Evolutionary conservation across 129 eudicot genomes (phyloP).

Genomic region (Silybum marianum): DNA sequence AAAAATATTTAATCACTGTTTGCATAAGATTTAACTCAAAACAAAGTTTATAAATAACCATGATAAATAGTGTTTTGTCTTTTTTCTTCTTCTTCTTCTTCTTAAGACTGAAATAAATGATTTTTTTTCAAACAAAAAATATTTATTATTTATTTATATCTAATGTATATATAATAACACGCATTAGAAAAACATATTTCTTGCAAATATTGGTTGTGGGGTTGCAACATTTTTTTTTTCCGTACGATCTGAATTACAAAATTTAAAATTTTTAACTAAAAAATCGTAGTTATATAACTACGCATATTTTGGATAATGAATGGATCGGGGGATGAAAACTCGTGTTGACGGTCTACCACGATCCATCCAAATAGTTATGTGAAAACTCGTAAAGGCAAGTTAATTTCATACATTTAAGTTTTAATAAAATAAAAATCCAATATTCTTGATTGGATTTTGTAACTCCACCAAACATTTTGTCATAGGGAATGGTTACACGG

Average conservation of each 20-base stretch:
- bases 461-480: not conserved
- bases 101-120: not conserved
- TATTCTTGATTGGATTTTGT: not conserved
- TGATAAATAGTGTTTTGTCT: not conserved
- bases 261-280: not conserved
- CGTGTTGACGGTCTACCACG: constrained; percentile 26
- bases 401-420: constrained; percentile 11
- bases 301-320: not conserved
- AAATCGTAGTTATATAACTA: not conserved
- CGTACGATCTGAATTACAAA: not conserved
- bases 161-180: not conserved
- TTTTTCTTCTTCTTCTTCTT: too few species aligned
- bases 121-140: not conserved
- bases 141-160: not conserved
- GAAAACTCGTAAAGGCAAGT: constrained; percentile 8
- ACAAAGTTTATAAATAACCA: not conserved
- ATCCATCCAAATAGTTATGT: constrained; percentile 28
- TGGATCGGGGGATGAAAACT: constrained; percentile 30
- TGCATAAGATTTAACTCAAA: not conserved
- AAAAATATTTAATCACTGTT: not conserved
- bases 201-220: not conserved
- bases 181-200: too few species aligned
- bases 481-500: not conserved
- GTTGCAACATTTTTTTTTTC: not conserved
- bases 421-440: too few species aligned